A percentile compares a stretch with the other conserved stretches of the same genome.
phyloP scores from a whole-genome alignment of 2,329 filamentous ascomycete genomes.

The Alternaria angustiovoidea region DNA sequence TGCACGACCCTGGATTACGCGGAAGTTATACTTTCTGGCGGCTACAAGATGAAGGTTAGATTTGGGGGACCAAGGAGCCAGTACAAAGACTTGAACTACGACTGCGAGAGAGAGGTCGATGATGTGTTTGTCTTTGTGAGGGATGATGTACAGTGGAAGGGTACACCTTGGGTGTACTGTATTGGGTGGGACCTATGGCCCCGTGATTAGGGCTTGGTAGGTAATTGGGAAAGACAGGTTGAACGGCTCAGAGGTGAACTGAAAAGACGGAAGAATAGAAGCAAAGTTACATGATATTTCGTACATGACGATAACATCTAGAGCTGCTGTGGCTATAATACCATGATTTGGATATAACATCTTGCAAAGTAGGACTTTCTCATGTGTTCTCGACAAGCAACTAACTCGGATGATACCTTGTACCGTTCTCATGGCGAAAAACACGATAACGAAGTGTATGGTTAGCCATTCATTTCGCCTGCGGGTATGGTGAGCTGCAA shows the following conservation, averaged over 20 bases:
- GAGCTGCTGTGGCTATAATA: not conserved
- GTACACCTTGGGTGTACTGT: not conserved
- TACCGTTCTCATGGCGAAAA: not conserved
- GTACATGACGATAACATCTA: not conserved
- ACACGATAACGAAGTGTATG: not conserved
- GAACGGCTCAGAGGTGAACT: not conserved
- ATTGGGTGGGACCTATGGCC: too few relatives aligned
- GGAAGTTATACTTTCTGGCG: not conserved
- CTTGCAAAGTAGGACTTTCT: not conserved
- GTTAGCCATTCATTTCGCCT: too few relatives aligned
- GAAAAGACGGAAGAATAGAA: not conserved
- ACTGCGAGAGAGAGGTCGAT: not conserved
- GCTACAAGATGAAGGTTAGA: not conserved
- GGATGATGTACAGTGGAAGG: not conserved
- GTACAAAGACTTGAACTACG: not conserved
- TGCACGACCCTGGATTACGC: not conserved
- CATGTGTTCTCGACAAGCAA: not conserved
- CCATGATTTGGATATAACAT: too few relatives aligned
- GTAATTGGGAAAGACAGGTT: not conserved
- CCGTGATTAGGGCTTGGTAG: not conserved
- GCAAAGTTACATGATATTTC: accelerated
- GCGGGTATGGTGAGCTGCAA: too few relatives aligned
- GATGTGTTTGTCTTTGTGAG: not conserved
- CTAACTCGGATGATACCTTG: not conserved
- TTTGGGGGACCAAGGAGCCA: not conserved